Conservation (phyloP, 306 rosid species). For the Betula pendula region DNA sequence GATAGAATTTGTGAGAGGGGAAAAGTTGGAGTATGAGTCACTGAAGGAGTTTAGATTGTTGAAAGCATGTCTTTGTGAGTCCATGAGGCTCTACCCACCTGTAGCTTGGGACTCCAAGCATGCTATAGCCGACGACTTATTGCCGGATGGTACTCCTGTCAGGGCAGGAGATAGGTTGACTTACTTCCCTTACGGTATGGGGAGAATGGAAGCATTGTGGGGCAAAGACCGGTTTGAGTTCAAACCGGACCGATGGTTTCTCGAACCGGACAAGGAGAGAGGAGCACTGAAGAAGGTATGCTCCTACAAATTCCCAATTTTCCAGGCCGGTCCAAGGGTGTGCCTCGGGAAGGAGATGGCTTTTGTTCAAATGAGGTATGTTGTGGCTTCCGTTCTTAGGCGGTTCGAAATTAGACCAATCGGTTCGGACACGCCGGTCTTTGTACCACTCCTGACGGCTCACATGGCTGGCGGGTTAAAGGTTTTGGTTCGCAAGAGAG, state of each 20-base stretch:
- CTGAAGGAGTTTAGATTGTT: conserved; percentile 49
- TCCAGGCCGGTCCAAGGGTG: conserved; percentile 93
- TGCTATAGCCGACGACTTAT: conserved; percentile 52
- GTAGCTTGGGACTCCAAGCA: conserved; percentile 95
- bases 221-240: conserved; percentile 72
- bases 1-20: conserved; percentile 15
- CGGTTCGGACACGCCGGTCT: conserved; percentile 44
- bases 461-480: conserved; percentile 89
- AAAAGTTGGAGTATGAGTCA: conserved; percentile 40
- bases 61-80: conserved; percentile 76
- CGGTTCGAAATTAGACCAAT: conserved; percentile 52
- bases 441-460: conserved; percentile 85
- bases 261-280: conserved; percentile 38
- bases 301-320: conserved; percentile 64
- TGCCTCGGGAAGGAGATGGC: conserved; percentile 95
- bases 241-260: conserved; percentile 78
- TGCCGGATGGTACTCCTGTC: conserved; percentile 72
- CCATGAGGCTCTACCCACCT: conserved; percentile 87
- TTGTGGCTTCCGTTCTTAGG: conserved; percentile 59
- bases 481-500: conserved; percentile 56
- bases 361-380: conserved; percentile 74
- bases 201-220: conserved; percentile 82
- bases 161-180: conserved; percentile 79
- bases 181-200: conserved; percentile 92
- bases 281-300: conserved; percentile 46